These are phyloP conservation scores for Nitzschia sp. DNA, from an alignment of 108 stramenopile species.

Conservation along the genomic window DNA sequence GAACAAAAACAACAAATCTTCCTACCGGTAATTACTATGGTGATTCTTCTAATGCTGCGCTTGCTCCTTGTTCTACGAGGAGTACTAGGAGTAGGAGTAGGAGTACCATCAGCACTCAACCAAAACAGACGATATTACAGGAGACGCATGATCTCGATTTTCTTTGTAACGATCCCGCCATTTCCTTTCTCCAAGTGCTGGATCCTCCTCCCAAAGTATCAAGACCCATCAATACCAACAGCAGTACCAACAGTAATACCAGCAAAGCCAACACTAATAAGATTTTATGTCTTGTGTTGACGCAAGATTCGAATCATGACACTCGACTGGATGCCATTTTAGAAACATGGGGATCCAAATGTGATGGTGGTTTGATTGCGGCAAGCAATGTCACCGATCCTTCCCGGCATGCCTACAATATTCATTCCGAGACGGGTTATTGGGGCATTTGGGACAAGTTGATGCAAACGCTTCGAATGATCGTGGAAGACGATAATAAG, in stretches of 20 bases:
- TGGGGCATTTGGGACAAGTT: conserved; percentile 14
- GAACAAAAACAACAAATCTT: no score
- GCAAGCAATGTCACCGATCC: conserved; percentile 2
- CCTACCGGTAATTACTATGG: no score
- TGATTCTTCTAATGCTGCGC: no score
- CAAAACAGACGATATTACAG: no score
- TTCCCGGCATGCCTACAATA: neutral
- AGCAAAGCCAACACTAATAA: neutral
- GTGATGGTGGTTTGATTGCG: neutral
- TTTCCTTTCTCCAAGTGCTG: conserved; percentile 3
- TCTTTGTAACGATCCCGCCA: conserved; percentile 8
- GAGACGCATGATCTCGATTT: conserved; percentile 4
- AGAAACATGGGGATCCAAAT: conserved; percentile 17
- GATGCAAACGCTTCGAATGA: conserved; percentile 3
- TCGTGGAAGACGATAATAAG: neutral
- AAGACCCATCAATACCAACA: neutral
- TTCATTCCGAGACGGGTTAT: conserved; percentile 3
- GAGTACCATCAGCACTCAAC: no score
- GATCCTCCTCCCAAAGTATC: neutral
- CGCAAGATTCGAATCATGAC: neutral
- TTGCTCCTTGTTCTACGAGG: no score
- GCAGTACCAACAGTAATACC: neutral
- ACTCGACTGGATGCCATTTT: conserved; percentile 7
- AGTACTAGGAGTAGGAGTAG: no score
- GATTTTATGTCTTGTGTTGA: conserved; percentile 11